phyloP scores from a whole-genome alignment of 148 eudicot genomes.

The Silene uniflora region DNA sequence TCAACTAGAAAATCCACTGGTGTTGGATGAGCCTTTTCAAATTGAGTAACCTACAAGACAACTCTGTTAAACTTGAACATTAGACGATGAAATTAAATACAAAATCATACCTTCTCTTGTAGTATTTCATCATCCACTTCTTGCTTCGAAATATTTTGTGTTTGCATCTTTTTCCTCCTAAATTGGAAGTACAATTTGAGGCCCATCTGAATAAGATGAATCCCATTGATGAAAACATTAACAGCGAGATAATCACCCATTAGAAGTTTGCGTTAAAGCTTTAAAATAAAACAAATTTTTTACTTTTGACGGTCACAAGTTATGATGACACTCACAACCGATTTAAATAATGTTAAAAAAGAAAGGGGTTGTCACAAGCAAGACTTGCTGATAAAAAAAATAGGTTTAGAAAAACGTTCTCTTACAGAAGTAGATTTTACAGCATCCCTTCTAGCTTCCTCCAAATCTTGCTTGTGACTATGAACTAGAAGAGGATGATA shows the following conservation, averaged over 20 bases:
- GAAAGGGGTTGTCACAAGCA: too few species aligned
- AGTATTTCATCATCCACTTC: slow-evolving; percentile 50
- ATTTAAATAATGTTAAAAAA: too few species aligned
- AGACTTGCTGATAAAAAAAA: too few species aligned
- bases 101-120: slow-evolving; percentile 47
- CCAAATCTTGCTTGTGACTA: slow-evolving; percentile 52
- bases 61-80: slow-evolving; percentile 3
- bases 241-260: background rate
- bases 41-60: slow-evolving; percentile 47
- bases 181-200: slow-evolving; percentile 28
- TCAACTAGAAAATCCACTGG: slow-evolving; percentile 66
- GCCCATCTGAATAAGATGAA: slow-evolving; percentile 18
- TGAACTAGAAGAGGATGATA: slow-evolving; percentile 82
- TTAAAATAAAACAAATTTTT: too few species aligned
- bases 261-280: background rate
- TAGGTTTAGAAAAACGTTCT: too few species aligned
- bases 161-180: slow-evolving; percentile 68
- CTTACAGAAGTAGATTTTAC: slow-evolving; percentile 80
- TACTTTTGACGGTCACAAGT: too few species aligned
- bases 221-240: background rate
- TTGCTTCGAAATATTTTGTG: slow-evolving; percentile 34
- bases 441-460: slow-evolving; percentile 66
- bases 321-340: too few species aligned
- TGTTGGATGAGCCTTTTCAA: slow-evolving; percentile 65
- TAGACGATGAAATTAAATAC: background rate